Evolutionary conservation across 2,329 filamentous ascomycete genomes (phyloP).

Genomic region (Trichophyton simii): DNA sequence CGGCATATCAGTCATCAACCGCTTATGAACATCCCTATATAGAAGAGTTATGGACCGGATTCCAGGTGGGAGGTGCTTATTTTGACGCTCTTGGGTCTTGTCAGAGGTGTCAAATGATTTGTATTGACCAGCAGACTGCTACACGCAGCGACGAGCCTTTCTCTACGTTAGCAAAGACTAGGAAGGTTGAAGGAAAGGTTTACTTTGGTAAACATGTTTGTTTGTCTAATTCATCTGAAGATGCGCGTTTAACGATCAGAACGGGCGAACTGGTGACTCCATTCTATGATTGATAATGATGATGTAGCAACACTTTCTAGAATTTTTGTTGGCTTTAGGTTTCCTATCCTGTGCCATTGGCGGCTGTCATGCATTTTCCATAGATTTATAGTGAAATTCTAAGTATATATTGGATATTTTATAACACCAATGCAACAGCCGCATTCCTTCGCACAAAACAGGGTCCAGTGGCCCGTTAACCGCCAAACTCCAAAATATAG

Average conservation of each 20-base stretch:
- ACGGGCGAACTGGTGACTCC: slow-evolving; percentile 31
- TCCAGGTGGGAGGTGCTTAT: slow-evolving; percentile 48
- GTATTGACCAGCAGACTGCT: slow-evolving; percentile 73
- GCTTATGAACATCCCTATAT: slow-evolving; percentile 48
- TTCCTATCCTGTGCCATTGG: neutral
- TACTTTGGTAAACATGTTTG: slow-evolving; percentile 72
- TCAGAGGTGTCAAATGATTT: slow-evolving; percentile 89
- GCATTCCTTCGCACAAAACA: neutral
- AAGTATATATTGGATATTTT: neutral
- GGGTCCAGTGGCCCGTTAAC: neutral
- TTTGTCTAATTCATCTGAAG: slow-evolving; percentile 22
- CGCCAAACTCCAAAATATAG: neutral
- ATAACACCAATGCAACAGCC: neutral
- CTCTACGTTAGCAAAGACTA: slow-evolving; percentile 73
- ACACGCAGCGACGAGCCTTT: slow-evolving; percentile 74
- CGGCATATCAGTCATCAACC: slow-evolving; percentile 25
- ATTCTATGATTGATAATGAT: slow-evolving; percentile 13
- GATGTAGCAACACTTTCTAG: neutral
- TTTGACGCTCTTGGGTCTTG: slow-evolving; percentile 65
- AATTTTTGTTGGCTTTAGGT: neutral
- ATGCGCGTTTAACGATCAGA: slow-evolving; percentile 21
- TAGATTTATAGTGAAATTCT: neutral
- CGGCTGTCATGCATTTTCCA: neutral
- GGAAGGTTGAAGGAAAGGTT: slow-evolving; percentile 70
- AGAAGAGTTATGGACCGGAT: slow-evolving; percentile 63